Base-by-base conservation (phyloP, 2,329 filamentous ascomycete species). In the Macroventuria anomochaeta region DNA sequence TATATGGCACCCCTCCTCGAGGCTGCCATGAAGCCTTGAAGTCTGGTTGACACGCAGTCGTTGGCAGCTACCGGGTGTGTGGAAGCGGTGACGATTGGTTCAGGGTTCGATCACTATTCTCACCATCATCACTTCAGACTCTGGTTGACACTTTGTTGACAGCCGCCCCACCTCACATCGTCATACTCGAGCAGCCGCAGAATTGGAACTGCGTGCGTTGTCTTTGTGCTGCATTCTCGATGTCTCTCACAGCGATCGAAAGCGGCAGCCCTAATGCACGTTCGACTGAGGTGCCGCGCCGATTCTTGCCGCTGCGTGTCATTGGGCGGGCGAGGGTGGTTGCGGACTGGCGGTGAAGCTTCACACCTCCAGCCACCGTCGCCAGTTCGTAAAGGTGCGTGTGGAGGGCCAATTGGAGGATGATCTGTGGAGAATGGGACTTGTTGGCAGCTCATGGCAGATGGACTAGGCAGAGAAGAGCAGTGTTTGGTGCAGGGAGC, bases 321-420 rank as follows among this genome's bases (percentile, higher is more conserved):
- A 63, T 59, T 61, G 57, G 52, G 47, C 47, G 53, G 57, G 29
- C 55, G 42, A 48, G 4, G 20, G 18, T 31, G 34, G 39, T 56
- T 61, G 55, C 57, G 50, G 62, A 70, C 64, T 70, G 60, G 68
- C 63, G 64, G 65, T 68, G 67, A 64, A 63, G 61, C 36, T 43
- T 51, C 52, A 44, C 25, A 20, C 18, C 46, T 36, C 48, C 59
- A 56, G 54, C 54, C 51, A 58, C 51, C 13, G 29, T 21, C 29
- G 28, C 10, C 13, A 36, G 36, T 38, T 57, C 36, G 46, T 48
- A 39, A 43, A 39, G 39, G 39, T 25, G 43, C 25, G 29, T 28
- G 54, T 31, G 34, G 52, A 47, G 41, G 49, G 52, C 56, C 61
- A 48, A 48, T 54, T 40, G 39, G 21, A 33, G 39, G 28, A 12